Base-by-base conservation (phyloP, 768 basidiomycete genomes). In the Psilocybe cubensis region DNA sequence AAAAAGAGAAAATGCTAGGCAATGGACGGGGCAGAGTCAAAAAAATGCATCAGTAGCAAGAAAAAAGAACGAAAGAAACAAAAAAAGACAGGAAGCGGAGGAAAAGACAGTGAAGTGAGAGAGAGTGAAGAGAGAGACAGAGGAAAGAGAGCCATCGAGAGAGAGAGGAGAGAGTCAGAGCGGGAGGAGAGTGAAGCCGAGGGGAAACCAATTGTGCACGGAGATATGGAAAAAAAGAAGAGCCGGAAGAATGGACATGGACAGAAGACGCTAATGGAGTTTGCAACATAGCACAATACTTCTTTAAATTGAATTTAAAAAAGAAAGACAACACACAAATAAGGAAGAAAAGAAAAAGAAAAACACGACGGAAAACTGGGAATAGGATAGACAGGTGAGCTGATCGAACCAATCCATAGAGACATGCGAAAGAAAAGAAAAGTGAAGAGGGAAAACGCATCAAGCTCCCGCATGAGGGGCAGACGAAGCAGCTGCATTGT, bases 401-500 rank as follows among this genome's bases (percentile, higher is more conserved):
- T 38, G 29, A 50, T 18, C 54, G 18, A 45, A 52, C 42, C 33
- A 48, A 43, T 24, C 28, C 40, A 52, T 31, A 40, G 52, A 10
- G 27, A 40, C 41, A 9, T 28, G 41, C 52, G 46, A 42, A 59
- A 45, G 41, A 45, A 57, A 23, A n/a, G n/a, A n/a, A n/a, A n/a
- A n/a, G n/a, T n/a, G n/a, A n/a, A n/a, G n/a, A n/a, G n/a, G n/a
- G n/a, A n/a, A n/a, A n/a, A n/a, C n/a, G n/a, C n/a, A 17, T 62
- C 65, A 63, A 59, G 62, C 59, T 24, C 74, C 71, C 27, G 74
- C 60, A 62, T 79, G 76, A 44, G 76, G 70, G 17, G 72, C 70
- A 48, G 86, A 77, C n/a, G 85, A 79, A 17, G 85, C 76, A 40
- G 84, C 71, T 46, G 81, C 79, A 57, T 74, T 70, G 29, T 79